A percentile compares a stretch with the other conserved stretches of the same genome.
Evolutionary conservation across 2,329 filamentous ascomycete species (phyloP).

Genomic region (Phyllachora maydis): DNA sequence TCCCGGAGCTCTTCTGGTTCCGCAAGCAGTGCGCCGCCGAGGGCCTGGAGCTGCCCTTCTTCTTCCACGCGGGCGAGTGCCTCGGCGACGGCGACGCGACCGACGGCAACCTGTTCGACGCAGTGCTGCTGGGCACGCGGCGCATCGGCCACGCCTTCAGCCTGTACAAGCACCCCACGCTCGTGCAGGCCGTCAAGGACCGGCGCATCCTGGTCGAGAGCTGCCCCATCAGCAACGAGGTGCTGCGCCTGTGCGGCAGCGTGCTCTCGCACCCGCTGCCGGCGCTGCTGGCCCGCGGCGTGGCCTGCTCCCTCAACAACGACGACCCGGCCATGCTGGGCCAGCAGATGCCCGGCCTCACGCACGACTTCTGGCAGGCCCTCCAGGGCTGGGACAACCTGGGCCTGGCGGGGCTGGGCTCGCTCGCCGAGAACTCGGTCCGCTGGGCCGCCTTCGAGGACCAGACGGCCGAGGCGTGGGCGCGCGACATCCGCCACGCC

Average conservation of each 20-base stretch:
- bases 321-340: constrained; percentile 82
- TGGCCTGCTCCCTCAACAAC: constrained; percentile 68
- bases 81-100: constrained; percentile 53
- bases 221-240: constrained; percentile 82
- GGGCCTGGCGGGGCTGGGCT: constrained; percentile 67
- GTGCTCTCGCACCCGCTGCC: constrained; percentile 66
- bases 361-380: constrained; percentile 87
- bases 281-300: constrained; percentile 65
- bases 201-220: constrained; percentile 75
- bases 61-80: constrained; percentile 86
- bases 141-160: constrained; percentile 82
- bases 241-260: constrained; percentile 57
- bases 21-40: constrained; percentile 63
- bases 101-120: constrained; percentile 74
- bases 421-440: constrained; percentile 80
- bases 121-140: constrained; percentile 65
- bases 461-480: constrained; percentile 49
- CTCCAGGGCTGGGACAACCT: constrained; percentile 84
- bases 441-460: constrained; percentile 83
- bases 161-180: constrained; percentile 75
- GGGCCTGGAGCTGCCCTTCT: constrained; percentile 71
- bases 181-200: constrained; percentile 76
- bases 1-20: constrained; percentile 87
- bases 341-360: constrained; percentile 63
- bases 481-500: constrained; percentile 50